These are phyloP conservation scores for Zostera marina DNA, from an alignment of 116 monocot species.

Conservation along the genomic window DNA sequence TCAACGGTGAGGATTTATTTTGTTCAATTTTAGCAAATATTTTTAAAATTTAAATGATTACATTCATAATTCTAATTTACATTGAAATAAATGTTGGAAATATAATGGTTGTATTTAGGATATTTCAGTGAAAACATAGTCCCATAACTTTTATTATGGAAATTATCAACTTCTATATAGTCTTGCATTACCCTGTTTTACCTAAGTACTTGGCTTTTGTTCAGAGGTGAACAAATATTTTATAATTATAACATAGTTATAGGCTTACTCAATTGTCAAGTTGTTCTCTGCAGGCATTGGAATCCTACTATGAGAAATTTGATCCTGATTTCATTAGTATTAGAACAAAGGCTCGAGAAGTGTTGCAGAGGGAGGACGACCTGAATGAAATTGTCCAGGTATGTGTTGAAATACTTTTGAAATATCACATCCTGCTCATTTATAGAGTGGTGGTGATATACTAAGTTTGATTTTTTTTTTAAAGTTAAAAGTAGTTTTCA, in stretches of 20 bases:
- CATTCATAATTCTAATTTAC: not conserved
- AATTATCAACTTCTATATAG: too few relatives aligned
- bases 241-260: not conserved
- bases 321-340: slow-evolving; percentile 95
- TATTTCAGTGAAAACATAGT: too few relatives aligned
- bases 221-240: too few relatives aligned
- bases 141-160: too few relatives aligned
- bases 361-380: slow-evolving; percentile 98
- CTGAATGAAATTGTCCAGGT: slow-evolving; percentile 99
- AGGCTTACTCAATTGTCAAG: not conserved
- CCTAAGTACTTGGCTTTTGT: too few relatives aligned
- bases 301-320: slow-evolving; percentile 99
- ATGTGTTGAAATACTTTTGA: slow-evolving; percentile 3
- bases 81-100: not conserved
- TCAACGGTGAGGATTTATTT: slow-evolving; percentile 40
- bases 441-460: not conserved
- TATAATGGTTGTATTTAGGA: not conserved
- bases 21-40: not conserved
- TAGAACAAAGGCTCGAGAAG: slow-evolving; percentile 98
- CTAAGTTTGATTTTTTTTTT: not conserved
- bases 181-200: too few relatives aligned
- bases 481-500: not conserved
- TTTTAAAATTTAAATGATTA: too few relatives aligned
- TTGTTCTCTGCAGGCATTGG: slow-evolving; percentile 53
- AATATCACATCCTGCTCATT: not conserved